A percentile compares a stretch with the other conserved stretches of the same genome.
phyloP scores from a whole-genome alignment of 163 green algal genomes.

The Chlorella variabilis region DNA sequence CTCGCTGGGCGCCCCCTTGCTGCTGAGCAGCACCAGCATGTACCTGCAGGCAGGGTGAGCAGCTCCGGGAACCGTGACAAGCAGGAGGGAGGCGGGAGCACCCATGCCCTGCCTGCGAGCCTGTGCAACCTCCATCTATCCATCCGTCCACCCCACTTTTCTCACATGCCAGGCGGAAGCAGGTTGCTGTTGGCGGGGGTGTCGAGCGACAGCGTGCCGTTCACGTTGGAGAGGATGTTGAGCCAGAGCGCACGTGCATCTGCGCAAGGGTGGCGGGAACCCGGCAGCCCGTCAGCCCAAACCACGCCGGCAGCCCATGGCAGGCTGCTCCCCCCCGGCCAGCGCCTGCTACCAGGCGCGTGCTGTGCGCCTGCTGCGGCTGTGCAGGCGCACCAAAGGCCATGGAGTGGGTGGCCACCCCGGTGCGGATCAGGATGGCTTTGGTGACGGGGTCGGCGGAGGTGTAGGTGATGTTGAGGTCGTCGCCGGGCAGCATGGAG shows the following conservation, averaged over 20 bases:
- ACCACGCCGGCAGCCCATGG: no score
- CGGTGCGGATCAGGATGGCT: slow-evolving; percentile 7
- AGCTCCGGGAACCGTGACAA: no score
- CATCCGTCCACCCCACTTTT: no score
- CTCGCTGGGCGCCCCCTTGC: not conserved
- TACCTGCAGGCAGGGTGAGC: not conserved
- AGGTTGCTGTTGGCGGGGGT: slow-evolving; percentile 1
- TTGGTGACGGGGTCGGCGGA: not conserved
- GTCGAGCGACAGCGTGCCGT: not conserved
- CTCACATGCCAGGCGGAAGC: slow-evolving; percentile 17
- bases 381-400: not conserved
- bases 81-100: no score
- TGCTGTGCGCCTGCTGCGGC: no score
- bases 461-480: not conserved
- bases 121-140: no score
- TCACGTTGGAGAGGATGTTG: not conserved
- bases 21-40: not conserved
- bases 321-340: no score
- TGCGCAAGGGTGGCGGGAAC: no score
- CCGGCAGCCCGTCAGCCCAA: no score
- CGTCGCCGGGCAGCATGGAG: not conserved
- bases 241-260: slow-evolving; percentile 21
- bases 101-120: no score
- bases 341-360: no score
- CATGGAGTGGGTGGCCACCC: not conserved